Base-by-base conservation (phyloP, 2,329 filamentous ascomycete genomes). In the Camptophora hylomeconis region DNA sequence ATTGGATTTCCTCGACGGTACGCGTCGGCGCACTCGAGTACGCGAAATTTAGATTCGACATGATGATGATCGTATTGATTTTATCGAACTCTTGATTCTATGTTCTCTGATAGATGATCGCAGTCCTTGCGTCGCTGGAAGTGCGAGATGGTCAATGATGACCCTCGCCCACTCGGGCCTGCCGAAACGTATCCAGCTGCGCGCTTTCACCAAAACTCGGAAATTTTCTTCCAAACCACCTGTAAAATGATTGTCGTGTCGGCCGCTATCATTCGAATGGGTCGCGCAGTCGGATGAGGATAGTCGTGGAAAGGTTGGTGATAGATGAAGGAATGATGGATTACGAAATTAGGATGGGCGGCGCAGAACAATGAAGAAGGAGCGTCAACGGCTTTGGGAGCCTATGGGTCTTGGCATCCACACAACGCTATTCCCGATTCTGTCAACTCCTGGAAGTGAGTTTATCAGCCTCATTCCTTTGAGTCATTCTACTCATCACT, bases 1-100 rank as follows among this genome's bases (percentile, higher is more conserved):
- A 98, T 67, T 98, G 92, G 49, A 98, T 93, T 69, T 98, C 92
- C 69, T 94, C 79, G 50, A 98, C 86, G 44, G 80, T 92, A 68
- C 89, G 87, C 71, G 95, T 71, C 58, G 86, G 86, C 72, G 81
- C 86, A 71, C 80, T 86, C 56, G 82, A 93, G 61, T 84, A 82
- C 52, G 79, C 69, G 53, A 93, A 93, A 55, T 77, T 77, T 45
- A 87, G 76, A 62, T 92, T 92, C 64, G 87, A 72, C 89, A 98
- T 93, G 51, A 50, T 81, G 60, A 54, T 54, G 51, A 45, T 51
- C 44, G 46, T 36, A 37, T 37, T 33, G 23, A 40, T 34, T 39
- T 35, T 36, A 41, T 30, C 24, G 23, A 26, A 24, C n/a, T 36
- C 36, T 37, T 33, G 23, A 40, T 34, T 39, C 33, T 36, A 41